Evolutionary conservation across 2,329 filamentous ascomycete genomes (phyloP).

Genomic region (Chaetothyriales sp.): DNA sequence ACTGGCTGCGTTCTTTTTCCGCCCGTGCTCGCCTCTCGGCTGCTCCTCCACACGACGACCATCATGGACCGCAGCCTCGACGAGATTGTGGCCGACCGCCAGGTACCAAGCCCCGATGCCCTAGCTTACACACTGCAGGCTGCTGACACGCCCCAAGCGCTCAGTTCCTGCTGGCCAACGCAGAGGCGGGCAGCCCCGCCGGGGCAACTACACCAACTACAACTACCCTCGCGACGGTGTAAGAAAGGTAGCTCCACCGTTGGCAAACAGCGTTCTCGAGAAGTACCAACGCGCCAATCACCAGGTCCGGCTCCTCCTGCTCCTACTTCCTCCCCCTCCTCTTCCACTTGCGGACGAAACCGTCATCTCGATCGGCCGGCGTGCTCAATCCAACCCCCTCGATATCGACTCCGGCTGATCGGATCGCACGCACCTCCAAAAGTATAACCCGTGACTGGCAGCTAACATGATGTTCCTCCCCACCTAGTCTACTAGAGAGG

Average conservation of each 20-base stretch:
- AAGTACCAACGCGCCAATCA: background rate
- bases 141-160: constrained; percentile 12
- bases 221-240: constrained; percentile 66
- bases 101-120: constrained; percentile 32
- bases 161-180: constrained; percentile 22
- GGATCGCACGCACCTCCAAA: constrained; percentile 22
- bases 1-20: background rate
- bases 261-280: constrained; percentile 2
- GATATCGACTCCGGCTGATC: constrained; percentile 17
- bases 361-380: constrained; percentile 12
- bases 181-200: constrained; percentile 21
- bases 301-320: constrained; percentile 23
- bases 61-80: constrained; percentile 52
- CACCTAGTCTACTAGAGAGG: constrained; percentile 33
- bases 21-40: background rate
- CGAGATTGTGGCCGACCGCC: constrained; percentile 49
- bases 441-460: constrained; percentile 26
- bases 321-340: constrained; percentile 25
- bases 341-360: constrained; percentile 7
- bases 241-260: constrained; percentile 58
- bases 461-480: constrained; percentile 31
- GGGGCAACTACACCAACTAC: constrained; percentile 38
- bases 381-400: constrained; percentile 10
- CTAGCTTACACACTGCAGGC: background rate
- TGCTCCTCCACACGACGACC: background rate